A percentile compares a stretch with the other conserved stretches of the same genome.
These are phyloP conservation scores for Pseudozyma pruni DNA, from an alignment of 1,284 basidiomycete genomes.

Conservation along the genomic window DNA sequence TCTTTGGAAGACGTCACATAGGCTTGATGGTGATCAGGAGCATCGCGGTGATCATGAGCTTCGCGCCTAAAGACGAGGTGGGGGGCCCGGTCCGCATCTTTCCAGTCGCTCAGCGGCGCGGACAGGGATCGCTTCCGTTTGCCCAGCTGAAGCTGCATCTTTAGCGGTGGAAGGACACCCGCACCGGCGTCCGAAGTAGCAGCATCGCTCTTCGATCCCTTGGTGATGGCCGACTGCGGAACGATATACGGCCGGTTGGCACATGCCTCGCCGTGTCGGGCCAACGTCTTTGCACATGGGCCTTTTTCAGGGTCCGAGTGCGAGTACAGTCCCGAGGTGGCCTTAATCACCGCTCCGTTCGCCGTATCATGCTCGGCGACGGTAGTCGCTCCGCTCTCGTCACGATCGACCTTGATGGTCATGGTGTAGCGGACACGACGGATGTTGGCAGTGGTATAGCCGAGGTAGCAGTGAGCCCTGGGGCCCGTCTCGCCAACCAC, in stretches of 20 bases:
- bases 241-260: conserved; percentile 40
- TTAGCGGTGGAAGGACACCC: no score
- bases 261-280: conserved; percentile 31
- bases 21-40: background rate
- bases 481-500: conserved; percentile 1
- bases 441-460: conserved; percentile 18
- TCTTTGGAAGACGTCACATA: background rate
- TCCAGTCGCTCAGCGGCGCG: conserved; percentile 4
- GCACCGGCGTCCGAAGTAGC: background rate
- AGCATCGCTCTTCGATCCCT: background rate
- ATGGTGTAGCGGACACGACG: conserved; percentile 35
- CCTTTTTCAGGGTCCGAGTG: conserved; percentile 20
- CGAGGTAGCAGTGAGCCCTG: conserved; percentile 29
- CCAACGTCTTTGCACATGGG: conserved; percentile 36
- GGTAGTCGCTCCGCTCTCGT: conserved; percentile 25
- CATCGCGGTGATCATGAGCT: background rate
- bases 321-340: conserved; percentile 35
- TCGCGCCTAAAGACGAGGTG: conserved; percentile 24
- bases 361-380: conserved; percentile 1
- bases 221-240: conserved; percentile 14
- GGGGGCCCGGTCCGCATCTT: background rate
- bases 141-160: no score
- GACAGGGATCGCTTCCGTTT: conserved; percentile 19
- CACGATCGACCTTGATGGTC: conserved; percentile 20
- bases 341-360: conserved; percentile 23